These are phyloP conservation scores for Trichoderma reesei DNA, from an alignment of 495 filamentous ascomycete genomes.

Conservation along the genomic window DNA sequence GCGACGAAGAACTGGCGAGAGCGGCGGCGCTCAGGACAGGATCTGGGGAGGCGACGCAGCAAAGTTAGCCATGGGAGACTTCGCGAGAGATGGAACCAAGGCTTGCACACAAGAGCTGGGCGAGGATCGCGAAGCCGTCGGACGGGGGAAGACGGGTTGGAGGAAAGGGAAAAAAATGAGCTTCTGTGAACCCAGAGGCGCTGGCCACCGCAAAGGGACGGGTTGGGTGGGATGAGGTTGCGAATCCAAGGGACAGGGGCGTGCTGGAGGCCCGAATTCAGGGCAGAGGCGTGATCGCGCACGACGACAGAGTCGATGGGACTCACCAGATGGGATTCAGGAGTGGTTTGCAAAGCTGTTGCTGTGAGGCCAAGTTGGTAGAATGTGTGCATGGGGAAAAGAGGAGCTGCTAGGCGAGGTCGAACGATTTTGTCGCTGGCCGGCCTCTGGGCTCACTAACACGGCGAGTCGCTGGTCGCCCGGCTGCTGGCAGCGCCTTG, in stretches of 20 bases:
- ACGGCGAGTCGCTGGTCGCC: background rate
- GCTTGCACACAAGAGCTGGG: background rate
- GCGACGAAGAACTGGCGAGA: background rate
- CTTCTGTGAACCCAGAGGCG: constrained; percentile 2
- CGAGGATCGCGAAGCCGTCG: background rate
- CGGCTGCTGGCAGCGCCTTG: background rate
- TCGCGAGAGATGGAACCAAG: background rate
- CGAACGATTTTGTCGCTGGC: constrained; percentile 12
- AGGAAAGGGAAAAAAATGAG: constrained; percentile 5
- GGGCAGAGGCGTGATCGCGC: constrained; percentile 21
- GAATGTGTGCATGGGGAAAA: constrained; percentile 12
- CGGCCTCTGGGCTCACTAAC: constrained; percentile 11
- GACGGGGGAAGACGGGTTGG: constrained; percentile 2
- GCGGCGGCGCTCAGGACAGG: background rate
- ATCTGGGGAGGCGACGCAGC: background rate
- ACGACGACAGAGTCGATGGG: constrained; percentile 20
- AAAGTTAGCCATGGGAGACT: background rate
- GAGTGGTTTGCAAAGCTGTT: constrained; percentile 9
- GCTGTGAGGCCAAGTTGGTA: constrained; percentile 7
- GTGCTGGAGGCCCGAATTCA: background rate
- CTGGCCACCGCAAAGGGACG: background rate
- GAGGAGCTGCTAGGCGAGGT: constrained; percentile 11
- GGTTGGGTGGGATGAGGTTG: background rate
- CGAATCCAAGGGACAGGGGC: background rate
- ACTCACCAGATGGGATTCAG: constrained; percentile 22